These are phyloP conservation scores for Metschnikowia anglica DNA, from an alignment of 805 yeast genomes.

Conservation along the genomic window DNA sequence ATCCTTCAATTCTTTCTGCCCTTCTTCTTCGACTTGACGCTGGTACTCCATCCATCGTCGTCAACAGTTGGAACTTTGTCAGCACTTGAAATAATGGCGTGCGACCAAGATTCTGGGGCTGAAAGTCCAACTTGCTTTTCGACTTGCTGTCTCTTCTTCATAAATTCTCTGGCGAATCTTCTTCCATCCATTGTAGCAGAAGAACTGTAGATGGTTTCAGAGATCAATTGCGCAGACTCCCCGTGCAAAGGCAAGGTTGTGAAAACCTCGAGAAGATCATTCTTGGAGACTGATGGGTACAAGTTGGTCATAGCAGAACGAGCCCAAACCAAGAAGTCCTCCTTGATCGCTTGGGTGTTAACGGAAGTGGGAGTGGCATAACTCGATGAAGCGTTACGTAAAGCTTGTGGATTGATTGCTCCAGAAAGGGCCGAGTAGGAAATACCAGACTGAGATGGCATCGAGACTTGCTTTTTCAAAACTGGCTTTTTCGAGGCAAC, in stretches of 20 bases:
- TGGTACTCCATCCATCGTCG: conserved; percentile 50
- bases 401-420: conserved; percentile 34
- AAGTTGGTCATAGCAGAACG: conserved; percentile 62
- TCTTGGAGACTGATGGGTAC: conserved; percentile 71
- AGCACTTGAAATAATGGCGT: conserved; percentile 54
- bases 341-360: conserved; percentile 32
- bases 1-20: conserved; percentile 27
- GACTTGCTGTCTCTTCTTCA: conserved; percentile 70
- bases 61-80: conserved; percentile 39
- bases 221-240: conserved; percentile 81
- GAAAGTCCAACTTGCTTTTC: conserved; percentile 52
- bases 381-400: conserved; percentile 38
- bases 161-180: conserved; percentile 87
- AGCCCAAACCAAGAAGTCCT: conserved; percentile 73
- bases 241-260: conserved; percentile 72
- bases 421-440: conserved; percentile 23
- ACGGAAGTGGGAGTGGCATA: conserved; percentile 24
- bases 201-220: conserved; percentile 87
- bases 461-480: conserved; percentile 21
- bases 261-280: conserved; percentile 77
- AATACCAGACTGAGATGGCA: conserved; percentile 14
- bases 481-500: conserved; percentile 37
- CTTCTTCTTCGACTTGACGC: conserved; percentile 40
- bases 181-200: conserved; percentile 93
- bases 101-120: conserved; percentile 64